phyloP scores from a whole-genome alignment of 352 stramenopile species.

The Globisporangium echinulatum region DNA sequence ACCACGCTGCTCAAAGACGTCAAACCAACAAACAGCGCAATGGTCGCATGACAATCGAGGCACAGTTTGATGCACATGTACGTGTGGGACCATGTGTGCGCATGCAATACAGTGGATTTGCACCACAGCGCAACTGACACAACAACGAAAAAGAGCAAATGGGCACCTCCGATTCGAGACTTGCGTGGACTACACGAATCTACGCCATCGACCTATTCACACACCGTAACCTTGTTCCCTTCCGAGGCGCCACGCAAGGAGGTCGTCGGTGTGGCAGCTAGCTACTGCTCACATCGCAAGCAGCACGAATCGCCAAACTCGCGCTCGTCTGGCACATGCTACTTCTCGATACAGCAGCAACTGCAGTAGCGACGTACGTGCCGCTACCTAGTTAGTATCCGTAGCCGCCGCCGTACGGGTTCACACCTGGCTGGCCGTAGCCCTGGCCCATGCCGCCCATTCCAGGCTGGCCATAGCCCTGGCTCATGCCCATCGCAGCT shows the following conservation, averaged over 20 bases:
- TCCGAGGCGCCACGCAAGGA: too few relatives aligned
- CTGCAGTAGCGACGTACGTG: too few relatives aligned
- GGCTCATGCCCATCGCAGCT: conserved; percentile 31
- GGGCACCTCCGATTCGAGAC: background rate
- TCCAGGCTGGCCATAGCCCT: conserved; percentile 39
- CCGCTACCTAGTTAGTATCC: conserved; percentile 16
- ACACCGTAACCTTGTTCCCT: background rate
- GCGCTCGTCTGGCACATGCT: background rate
- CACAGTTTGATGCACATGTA: too few relatives aligned
- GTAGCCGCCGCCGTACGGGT: conserved; percentile 48
- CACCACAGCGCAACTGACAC: too few relatives aligned
- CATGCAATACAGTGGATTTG: too few relatives aligned
- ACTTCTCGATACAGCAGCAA: background rate
- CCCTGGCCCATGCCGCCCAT: conserved; percentile 37
- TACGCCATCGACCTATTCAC: background rate
- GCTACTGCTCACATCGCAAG: background rate
- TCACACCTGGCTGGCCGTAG: conserved; percentile 32
- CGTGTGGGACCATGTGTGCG: too few relatives aligned
- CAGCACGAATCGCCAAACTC: background rate
- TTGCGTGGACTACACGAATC: background rate
- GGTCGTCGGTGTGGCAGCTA: too few relatives aligned
- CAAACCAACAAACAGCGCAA: too few relatives aligned
- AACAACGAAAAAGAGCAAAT: background rate
- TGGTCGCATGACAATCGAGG: too few relatives aligned
- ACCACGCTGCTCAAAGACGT: too few relatives aligned